These are phyloP conservation scores for Flaveria ramosissima DNA, from an alignment of 129 eudicot genomes.

Conservation along the genomic window DNA sequence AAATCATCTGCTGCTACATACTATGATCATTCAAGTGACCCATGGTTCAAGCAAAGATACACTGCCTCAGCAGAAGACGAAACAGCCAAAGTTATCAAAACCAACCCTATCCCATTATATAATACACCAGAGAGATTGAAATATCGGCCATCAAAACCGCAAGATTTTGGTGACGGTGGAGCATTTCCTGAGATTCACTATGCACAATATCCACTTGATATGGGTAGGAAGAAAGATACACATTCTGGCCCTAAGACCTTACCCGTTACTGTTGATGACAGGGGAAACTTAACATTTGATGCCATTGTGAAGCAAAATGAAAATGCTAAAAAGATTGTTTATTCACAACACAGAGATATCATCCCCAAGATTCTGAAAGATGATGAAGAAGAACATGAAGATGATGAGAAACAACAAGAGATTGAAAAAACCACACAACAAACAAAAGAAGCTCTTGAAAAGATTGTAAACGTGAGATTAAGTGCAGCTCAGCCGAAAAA, in stretches of 20 bases:
- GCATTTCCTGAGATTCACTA: conserved; percentile 87
- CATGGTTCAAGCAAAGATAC: conserved; percentile 83
- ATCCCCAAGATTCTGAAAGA: conserved; percentile 68
- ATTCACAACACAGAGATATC: conserved; percentile 66
- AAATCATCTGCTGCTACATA: conserved; percentile 50
- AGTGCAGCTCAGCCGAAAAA: conserved; percentile 97
- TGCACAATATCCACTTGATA: conserved; percentile 89
- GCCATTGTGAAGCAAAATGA: conserved; percentile 80
- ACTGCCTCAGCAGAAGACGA: conserved; percentile 56
- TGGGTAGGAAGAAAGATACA: conserved; percentile 73
- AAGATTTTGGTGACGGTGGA: conserved; percentile 95
- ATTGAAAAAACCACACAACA: conserved; percentile 71
- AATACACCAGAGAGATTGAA: conserved; percentile 54
- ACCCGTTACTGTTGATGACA: conserved; percentile 77
- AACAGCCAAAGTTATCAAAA: conserved; percentile 36
- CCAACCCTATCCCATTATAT: conserved; percentile 53
- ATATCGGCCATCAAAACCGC: conserved; percentile 68
- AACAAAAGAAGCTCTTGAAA: conserved; percentile 79
- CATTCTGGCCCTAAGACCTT: conserved; percentile 66
- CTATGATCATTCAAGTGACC: conserved; percentile 78
- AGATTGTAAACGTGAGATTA: conserved; percentile 78
- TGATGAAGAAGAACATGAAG: conserved; percentile 51
- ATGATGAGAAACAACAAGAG: conserved; percentile 66
- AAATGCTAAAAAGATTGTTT: conserved; percentile 67
- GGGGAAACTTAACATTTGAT: conserved; percentile 71